Evolutionary conservation across 305 asterid species (phyloP).

Genomic region (Fraxinus baroniana): DNA sequence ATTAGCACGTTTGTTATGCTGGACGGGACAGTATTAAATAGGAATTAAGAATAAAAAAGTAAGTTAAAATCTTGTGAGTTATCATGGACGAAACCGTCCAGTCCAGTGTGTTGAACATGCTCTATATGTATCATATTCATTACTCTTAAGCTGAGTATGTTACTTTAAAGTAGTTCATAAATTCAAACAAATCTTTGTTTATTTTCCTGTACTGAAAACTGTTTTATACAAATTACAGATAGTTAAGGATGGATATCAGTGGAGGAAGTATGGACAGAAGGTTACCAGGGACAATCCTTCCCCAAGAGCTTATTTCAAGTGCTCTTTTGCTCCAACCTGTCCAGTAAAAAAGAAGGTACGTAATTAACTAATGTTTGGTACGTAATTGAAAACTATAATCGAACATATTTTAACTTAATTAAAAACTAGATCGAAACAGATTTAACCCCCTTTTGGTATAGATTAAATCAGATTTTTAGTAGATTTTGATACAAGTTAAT

Average conservation of each 20-base stretch:
- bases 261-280: conserved; percentile 83
- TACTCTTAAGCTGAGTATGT: neutral
- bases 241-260: conserved; percentile 77
- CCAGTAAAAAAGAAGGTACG: conserved; percentile 76
- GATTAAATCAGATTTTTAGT: too few relatives aligned
- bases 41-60: neutral
- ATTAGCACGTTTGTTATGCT: neutral
- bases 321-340: conserved; percentile 72
- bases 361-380: neutral
- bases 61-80: neutral
- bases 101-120: neutral
- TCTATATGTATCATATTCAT: neutral
- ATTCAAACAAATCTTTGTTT: neutral
- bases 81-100: neutral
- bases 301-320: conserved; percentile 81
- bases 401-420: neutral
- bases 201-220: conserved; percentile 11
- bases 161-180: neutral
- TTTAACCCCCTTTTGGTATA: neutral
- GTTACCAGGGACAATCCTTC: conserved; percentile 76
- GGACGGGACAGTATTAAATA: neutral
- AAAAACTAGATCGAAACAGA: neutral
- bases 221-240: conserved; percentile 34
- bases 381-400: neutral
- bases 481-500: too few relatives aligned